phyloP scores from a whole-genome alignment of 2,329 filamentous ascomycete species.

The Talaromyces piceae region DNA sequence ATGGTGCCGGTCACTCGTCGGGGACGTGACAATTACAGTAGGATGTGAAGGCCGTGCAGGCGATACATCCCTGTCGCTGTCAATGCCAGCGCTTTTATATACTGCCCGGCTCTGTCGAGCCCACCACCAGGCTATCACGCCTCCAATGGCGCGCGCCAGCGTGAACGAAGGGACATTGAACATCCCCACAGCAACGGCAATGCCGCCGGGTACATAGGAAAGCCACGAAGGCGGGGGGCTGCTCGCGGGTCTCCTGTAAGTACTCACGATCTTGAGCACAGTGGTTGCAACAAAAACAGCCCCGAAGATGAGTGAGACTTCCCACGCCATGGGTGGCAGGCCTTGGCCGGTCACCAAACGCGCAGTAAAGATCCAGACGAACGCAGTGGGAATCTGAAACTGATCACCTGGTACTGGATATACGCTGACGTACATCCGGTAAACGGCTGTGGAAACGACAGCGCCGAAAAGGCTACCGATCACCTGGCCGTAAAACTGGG shows the following conservation, averaged over 20 bases:
- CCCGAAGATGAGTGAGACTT: conserved; percentile 71
- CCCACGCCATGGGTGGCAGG: conserved; percentile 71
- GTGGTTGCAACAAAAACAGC: conserved; percentile 67
- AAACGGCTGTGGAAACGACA: conserved; percentile 76
- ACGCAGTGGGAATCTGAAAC: conserved; percentile 90
- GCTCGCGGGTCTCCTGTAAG: conserved; percentile 25
- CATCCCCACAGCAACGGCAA: conserved; percentile 95
- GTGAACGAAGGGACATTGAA: conserved; percentile 98
- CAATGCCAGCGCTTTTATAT: neutral
- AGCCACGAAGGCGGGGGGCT: conserved; percentile 51
- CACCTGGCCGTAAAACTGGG: conserved; percentile 94
- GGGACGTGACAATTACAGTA: too few relatives aligned
- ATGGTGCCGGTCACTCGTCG: too few relatives aligned
- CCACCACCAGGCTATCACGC: conserved; percentile 74
- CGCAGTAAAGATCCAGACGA: conserved; percentile 97
- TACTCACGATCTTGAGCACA: conserved; percentile 55
- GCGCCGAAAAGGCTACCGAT: conserved; percentile 84
- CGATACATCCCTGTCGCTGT: too few relatives aligned
- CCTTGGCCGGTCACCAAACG: conserved; percentile 86
- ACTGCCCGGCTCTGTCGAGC: conserved; percentile 25
- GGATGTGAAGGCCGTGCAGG: too few relatives aligned
- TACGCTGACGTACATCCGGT: conserved; percentile 81
- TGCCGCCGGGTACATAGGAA: conserved; percentile 76
- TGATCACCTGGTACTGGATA: conserved; percentile 82
- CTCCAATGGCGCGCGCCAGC: conserved; percentile 75